A percentile compares a stretch with the other conserved stretches of the same genome.
Conservation (phyloP, 768 basidiomycete genomes). For the Pseudohyphozyma bogoriensis region DNA sequence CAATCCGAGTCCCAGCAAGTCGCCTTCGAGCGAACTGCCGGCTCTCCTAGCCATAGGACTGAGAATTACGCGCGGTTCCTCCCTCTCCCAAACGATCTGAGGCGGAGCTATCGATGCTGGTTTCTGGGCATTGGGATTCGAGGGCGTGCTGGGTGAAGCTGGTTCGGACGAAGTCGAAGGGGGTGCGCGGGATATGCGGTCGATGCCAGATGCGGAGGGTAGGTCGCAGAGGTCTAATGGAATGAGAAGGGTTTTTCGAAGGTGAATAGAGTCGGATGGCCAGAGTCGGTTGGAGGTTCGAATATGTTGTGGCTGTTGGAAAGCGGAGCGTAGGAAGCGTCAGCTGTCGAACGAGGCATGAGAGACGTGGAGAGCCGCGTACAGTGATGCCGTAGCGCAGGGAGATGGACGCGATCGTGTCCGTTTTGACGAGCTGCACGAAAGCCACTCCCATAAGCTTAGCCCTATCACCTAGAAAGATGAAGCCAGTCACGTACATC, state of each 20-base stretch:
- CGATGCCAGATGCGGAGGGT: conserved; percentile 23
- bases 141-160: background rate
- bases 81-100: background rate
- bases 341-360: too few species aligned
- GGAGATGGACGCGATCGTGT: conserved; percentile 78
- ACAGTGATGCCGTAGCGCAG: conserved; percentile 80
- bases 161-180: conserved; percentile 13
- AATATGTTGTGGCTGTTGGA: conserved; percentile 51
- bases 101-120: too few species aligned
- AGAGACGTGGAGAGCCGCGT: conserved; percentile 6
- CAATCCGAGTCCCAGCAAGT: background rate
- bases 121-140: background rate
- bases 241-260: conserved; percentile 70
- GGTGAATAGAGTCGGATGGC: conserved; percentile 83
- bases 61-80: background rate
- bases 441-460: too few species aligned
- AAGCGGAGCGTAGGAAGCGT: background rate
- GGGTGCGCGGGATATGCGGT: conserved; percentile 10
- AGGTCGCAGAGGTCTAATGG: conserved; percentile 44
- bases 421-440: conserved; percentile 54
- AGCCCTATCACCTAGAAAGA: too few species aligned
- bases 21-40: background rate
- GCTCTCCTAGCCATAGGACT: conserved; percentile 1
- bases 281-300: conserved; percentile 85
- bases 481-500: too few species aligned